Base-by-base conservation (phyloP, 169 alveolate species). In the Besnoitia besnoiti region DNA sequence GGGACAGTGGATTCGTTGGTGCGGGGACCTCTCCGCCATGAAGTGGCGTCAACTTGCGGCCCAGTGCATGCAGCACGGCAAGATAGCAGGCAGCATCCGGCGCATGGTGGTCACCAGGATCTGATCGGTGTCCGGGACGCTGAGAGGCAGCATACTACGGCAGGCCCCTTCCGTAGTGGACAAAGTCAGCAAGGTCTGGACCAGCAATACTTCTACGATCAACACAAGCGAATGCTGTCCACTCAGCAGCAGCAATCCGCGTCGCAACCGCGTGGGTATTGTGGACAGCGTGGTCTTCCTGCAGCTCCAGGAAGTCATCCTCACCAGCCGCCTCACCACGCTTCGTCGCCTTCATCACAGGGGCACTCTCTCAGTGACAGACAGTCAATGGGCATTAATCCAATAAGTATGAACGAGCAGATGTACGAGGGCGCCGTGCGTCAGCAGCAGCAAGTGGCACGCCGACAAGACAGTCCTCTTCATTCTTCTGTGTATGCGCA, bases 401-500 rank as follows among this genome's bases (percentile, higher is more conserved):
- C 12, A n/a, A n/a, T n/a, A n/a, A n/a, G n/a, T n/a, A n/a, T 55
- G 67, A 55, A 55, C 1, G 67, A n/a, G 27, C 67, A 55, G 30
- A 7, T 73, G 82, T 73, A 73, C 82, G 82, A 73, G 46, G 80
- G n/a, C 80, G 80, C 80, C 10, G 44, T 42, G 10, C 39, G 80
- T 0, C 80, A n/a, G 80, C 80, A n/a, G 14, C n/a, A 19, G 44
- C 80, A 67, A n/a, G 47, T n/a, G 14, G 10, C 39, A 16, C 80
- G 80, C 21, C 67, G 67, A n/a, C n/a, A 19, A n/a, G 30, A 55
- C 30, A 5, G 3, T 16, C 40, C 80, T 50, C 62, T 50, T 2
- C 80, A 67, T 14, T 10, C 46, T 7, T 37, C 80, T 67, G 80
- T n/a, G 44, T 67, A 67, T 30, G 42, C 12, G 80, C 80, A 67